Evolutionary conservation across 1,284 basidiomycete species (phyloP).

Genomic region (Pseudozyma pruni): DNA sequence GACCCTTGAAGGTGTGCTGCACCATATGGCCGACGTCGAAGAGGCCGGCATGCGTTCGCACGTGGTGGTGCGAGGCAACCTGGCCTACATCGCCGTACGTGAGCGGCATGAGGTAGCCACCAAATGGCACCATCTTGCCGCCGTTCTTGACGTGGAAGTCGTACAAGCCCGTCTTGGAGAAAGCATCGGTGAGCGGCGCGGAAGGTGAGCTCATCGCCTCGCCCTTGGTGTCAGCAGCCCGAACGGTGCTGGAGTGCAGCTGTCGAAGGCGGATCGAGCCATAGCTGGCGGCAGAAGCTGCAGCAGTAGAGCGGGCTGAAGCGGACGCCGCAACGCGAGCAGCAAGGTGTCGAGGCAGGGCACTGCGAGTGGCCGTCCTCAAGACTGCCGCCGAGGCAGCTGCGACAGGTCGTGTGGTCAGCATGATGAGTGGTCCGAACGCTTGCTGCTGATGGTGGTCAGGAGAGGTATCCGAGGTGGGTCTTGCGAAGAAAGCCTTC

Average conservation of each 20-base stretch:
- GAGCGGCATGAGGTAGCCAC: slow-evolving; percentile 94
- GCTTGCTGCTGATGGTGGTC: not conserved
- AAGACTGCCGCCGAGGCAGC: slow-evolving; percentile 26
- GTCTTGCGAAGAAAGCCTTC: too few species aligned
- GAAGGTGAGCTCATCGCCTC: slow-evolving; percentile 33
- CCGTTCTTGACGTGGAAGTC: slow-evolving; percentile 87
- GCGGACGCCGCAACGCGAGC: slow-evolving; percentile 21
- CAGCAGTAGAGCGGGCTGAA: slow-evolving; percentile 1
- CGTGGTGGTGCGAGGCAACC: slow-evolving; percentile 90
- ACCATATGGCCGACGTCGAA: slow-evolving; percentile 99
- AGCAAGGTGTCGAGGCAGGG: slow-evolving; percentile 22
- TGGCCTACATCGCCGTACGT: slow-evolving; percentile 75
- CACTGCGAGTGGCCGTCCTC: slow-evolving; percentile 23
- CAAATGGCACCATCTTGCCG: slow-evolving; percentile 97
- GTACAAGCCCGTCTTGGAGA: slow-evolving; percentile 78
- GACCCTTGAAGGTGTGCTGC: slow-evolving; percentile 68
- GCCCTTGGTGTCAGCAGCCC: slow-evolving; percentile 22
- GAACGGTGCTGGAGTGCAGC: slow-evolving; percentile 27
- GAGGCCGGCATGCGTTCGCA: slow-evolving; percentile 82
- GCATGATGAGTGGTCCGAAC: slow-evolving; percentile 16
- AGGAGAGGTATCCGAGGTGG: too few species aligned
- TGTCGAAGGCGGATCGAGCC: slow-evolving; percentile 10
- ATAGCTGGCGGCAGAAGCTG: slow-evolving; percentile 5
- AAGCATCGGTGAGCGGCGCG: slow-evolving; percentile 16
- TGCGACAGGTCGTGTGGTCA: slow-evolving; percentile 27